Evolutionary conservation across 2,329 filamentous ascomycete genomes (phyloP).

Genomic region (Neopestalotiopsis sp.): DNA sequence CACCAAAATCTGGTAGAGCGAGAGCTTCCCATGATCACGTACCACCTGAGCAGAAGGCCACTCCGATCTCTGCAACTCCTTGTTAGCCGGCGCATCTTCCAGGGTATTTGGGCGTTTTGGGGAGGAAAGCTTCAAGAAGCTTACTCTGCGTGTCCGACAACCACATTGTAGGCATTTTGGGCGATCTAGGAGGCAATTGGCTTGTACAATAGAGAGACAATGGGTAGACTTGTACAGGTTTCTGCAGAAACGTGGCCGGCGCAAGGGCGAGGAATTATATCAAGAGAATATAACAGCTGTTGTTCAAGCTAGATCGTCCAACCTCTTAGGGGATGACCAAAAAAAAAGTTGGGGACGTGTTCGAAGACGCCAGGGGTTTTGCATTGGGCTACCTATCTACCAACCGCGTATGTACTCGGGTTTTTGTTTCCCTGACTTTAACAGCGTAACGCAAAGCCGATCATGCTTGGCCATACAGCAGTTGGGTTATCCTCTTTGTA

Average conservation of each 20-base stretch:
- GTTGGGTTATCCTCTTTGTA: no score
- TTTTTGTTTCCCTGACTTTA: background rate
- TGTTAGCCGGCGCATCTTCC: slow-evolving; percentile 35
- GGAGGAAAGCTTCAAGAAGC: slow-evolving; percentile 37
- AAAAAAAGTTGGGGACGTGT: slow-evolving; percentile 13
- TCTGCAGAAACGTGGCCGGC: background rate
- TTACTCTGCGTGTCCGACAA: slow-evolving; percentile 93
- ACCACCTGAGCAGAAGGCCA: slow-evolving; percentile 98
- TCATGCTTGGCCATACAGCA: background rate
- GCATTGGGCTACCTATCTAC: background rate
- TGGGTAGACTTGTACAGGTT: background rate
- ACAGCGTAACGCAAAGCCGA: background rate
- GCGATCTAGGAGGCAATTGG: background rate
- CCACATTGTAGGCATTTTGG: slow-evolving; percentile 88
- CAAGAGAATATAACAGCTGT: background rate
- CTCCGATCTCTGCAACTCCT: slow-evolving; percentile 79
- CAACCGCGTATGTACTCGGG: background rate
- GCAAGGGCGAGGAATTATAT: background rate
- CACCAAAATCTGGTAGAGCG: no score
- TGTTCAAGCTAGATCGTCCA: background rate
- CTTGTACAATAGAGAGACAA: background rate
- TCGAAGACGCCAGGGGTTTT: slow-evolving; percentile 11
- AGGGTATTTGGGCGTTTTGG: background rate
- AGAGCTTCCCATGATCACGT: slow-evolving; percentile 48
- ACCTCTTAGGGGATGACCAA: background rate